phyloP scores from a whole-genome alignment of 2,329 filamentous ascomycete genomes.

The Didymella lethalis region DNA sequence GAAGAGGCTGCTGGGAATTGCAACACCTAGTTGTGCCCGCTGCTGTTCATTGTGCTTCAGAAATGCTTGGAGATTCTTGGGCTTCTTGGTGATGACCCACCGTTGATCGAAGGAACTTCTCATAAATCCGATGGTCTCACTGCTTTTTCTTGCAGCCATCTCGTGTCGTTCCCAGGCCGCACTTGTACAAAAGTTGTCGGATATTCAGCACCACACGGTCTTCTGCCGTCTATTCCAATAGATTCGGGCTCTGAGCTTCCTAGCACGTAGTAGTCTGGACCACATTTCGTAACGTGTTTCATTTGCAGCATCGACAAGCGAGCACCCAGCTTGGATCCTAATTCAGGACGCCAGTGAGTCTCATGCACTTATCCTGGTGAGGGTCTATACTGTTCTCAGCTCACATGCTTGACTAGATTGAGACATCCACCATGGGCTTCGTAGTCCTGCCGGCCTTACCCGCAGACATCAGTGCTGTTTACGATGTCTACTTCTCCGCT shows the following conservation, averaged over 20 bases:
- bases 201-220: slow-evolving; percentile 2
- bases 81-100: slow-evolving; percentile 11
- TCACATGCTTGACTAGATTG: slow-evolving; percentile 12
- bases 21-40: background rate
- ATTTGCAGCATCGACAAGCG: slow-evolving; percentile 1
- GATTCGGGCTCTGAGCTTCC: background rate
- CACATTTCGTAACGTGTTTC: slow-evolving; percentile 3
- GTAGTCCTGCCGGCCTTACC: slow-evolving; percentile 57
- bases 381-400: slow-evolving; percentile 3
- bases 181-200: background rate
- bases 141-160: background rate
- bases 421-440: slow-evolving; percentile 37
- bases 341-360: slow-evolving; percentile 8
- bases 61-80: slow-evolving; percentile 13
- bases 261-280: slow-evolving; percentile 8
- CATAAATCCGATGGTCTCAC: slow-evolving; percentile 4
- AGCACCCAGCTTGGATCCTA: slow-evolving; percentile 1
- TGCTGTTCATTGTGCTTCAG: background rate
- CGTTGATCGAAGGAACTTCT: background rate
- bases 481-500: slow-evolving; percentile 58
- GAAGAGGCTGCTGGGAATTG: slow-evolving; percentile 6
- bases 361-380: slow-evolving; percentile 1
- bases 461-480: slow-evolving; percentile 57
- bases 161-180: background rate
- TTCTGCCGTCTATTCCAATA: background rate